Percentiles rank a stretch among this genome's conserved stretches.
These are phyloP conservation scores for Pilasporangium apinafurcum DNA, from an alignment of 352 stramenopile genomes.

Conservation along the genomic window DNA sequence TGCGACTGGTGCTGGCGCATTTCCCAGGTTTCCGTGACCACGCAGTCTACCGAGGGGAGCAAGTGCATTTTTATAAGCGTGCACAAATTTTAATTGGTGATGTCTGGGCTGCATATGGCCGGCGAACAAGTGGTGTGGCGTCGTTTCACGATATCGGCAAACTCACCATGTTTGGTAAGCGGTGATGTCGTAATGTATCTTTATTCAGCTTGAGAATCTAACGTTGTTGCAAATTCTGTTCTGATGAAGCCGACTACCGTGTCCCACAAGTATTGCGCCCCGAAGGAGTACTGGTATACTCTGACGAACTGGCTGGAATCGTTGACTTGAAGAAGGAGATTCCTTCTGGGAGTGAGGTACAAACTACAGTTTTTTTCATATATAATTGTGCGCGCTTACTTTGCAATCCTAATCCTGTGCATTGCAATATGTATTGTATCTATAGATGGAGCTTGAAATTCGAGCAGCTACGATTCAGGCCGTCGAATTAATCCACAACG, in stretches of 20 bases:
- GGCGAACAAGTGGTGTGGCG: conserved; percentile 25
- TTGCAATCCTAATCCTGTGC: too few relatives aligned
- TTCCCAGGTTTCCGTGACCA: conserved; percentile 87
- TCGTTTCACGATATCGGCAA: conserved; percentile 80
- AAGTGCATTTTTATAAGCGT: conserved; percentile 89
- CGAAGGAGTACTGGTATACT: conserved; percentile 69
- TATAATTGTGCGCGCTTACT: background rate
- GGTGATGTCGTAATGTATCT: background rate
- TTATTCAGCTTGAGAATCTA: background rate
- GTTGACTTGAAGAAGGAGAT: conserved; percentile 58
- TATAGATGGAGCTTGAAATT: conserved; percentile 78
- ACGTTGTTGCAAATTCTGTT: background rate
- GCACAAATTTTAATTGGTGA: conserved; percentile 86
- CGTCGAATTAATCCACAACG: conserved; percentile 60
- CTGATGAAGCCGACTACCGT: conserved; percentile 71
- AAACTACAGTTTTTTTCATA: background rate
- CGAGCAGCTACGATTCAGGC: conserved; percentile 78
- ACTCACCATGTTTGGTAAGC: conserved; percentile 85
- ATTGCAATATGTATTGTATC: conserved; percentile 1
- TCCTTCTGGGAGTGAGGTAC: conserved; percentile 52
- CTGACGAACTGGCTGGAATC: conserved; percentile 24
- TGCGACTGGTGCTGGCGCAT: conserved; percentile 58
- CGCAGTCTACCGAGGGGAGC: conserved; percentile 67
- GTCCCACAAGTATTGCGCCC: conserved; percentile 76
- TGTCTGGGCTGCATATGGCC: conserved; percentile 82